Base-by-base conservation (phyloP, 805 yeast genomes). In the Ogataea pignaliae region DNA sequence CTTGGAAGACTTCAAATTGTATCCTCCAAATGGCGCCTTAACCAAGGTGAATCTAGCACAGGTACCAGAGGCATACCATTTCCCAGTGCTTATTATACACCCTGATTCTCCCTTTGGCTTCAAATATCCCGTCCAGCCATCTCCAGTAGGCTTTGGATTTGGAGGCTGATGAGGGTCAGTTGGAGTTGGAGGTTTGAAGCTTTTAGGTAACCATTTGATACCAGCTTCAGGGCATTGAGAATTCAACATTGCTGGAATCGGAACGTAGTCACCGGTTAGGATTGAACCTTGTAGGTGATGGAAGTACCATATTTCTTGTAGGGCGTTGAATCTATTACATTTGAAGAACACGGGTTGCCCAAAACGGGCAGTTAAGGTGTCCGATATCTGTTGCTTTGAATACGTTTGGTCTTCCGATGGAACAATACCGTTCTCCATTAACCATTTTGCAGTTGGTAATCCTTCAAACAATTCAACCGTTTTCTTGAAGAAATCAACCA, bases 61-160 rank as follows among this genome's bases (percentile, higher is more conserved):
- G 0, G 93, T 79, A 1, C 97, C 97, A 14, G 73, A 71, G 4
- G 75, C 60, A 65, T 83, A 87, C 93, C 95, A 90, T 52, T 79
- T 76, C 3, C 99, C 99, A 56, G 79, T 85, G 47, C 85, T 78
- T 56, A 90, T 91, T 46, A 91, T 67, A 64, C 96, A 88, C 10
- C 96, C 96, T 4, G 63, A 50, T 45, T 81, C 75, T 35, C 67
- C 76, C 15, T 72, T 59, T 12, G 79, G 64, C 42, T 68, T 72
- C 37, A 86, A 57, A 54, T 63, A 70, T 1, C 88, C 89, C 1
- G 53, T 43, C 16, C 58, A 55, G 3, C 46, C 51, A 30, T 60
- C 56, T 14, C 71, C 75, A 1, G 69, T 57, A 14, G 69, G 66
- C 8, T 45, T 44, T 10, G 66, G 59, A 2, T 51, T 50, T 2